Evolutionary conservation across 352 stramenopile species (phyloP), one percentile per base, ranked within the genome.

Genomic region (Globisporangium orthogonon): DNA sequence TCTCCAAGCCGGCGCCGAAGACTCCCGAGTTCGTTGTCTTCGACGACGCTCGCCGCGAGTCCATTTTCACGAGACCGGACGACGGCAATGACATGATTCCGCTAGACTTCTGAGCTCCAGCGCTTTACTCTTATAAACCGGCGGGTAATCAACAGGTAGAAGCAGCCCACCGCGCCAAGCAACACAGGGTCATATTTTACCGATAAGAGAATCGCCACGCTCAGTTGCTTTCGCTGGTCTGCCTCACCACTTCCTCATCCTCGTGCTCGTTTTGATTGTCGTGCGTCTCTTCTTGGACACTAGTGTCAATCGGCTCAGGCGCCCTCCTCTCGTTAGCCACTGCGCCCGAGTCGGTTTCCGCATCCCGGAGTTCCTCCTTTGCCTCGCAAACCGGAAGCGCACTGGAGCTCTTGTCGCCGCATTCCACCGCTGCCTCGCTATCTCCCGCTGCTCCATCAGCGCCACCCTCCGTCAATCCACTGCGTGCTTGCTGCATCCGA

Each of bases 81-180:
- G 61, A 74, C 40, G 55, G 70, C 48, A 72, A 58, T 13, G 76
- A 87, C 49, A 87, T 87, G 76, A 87, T 87, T 37, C 74, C 70
- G 35, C 59, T 87, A 14, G 55, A 71, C 29, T 69, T 87, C 18
- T 76, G 51, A 64, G 60, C 40, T 15, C 41, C 23, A 28, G 41
- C 15, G 9, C 14, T 11, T 47, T 17, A 17, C 17, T 47, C 6
- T 15, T 40, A 40, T 23, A 23, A 23, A 23, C 23, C 23, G 23
- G 23, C 23, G 23, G 23, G 23, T 23, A 23, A 23, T 23, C 23
- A 23, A 23, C 23, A 23, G 23, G 23, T 23, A 23, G 23, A 23
- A 23, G 23, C 23, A 23, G 23, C 23, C 23, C 23, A 23, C 23
- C 23, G 23, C 23, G 23, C 23, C 23, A 23, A 23, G 23, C 23